Conservation (phyloP, 768 basidiomycete genomes). For the Daedaleopsis nitida region DNA sequence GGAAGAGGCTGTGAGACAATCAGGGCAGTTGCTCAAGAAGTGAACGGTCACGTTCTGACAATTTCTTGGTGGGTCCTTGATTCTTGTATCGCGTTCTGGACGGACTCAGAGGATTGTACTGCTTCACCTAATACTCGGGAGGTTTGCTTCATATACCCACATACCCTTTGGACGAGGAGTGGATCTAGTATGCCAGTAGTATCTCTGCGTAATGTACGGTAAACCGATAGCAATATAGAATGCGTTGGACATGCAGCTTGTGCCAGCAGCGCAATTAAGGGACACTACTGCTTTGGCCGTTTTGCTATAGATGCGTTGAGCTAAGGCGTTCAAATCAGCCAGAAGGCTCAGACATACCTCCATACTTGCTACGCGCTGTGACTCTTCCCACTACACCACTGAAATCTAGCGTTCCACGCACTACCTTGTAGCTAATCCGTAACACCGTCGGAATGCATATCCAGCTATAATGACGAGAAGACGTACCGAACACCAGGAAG, state of each 20-base stretch:
- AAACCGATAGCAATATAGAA: slow-evolving; percentile 8
- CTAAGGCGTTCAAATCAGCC: slow-evolving; percentile 16
- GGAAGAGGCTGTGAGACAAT: slow-evolving; percentile 66
- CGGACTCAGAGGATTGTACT: no score
- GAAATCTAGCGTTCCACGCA: slow-evolving; percentile 91
- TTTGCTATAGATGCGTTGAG: slow-evolving; percentile 57
- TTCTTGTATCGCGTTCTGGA: neutral
- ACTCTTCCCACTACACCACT: slow-evolving; percentile 85
- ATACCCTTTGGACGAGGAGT: neutral
- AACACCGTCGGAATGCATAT: neutral
- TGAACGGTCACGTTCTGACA: neutral
- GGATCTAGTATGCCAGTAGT: neutral
- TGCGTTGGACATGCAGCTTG: neutral
- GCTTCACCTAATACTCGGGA: neutral
- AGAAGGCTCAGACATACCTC: slow-evolving; percentile 52
- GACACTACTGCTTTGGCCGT: slow-evolving; percentile 71
- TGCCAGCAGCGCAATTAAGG: neutral
- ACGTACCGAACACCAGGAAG: slow-evolving; percentile 93
- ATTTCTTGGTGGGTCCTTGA: neutral
- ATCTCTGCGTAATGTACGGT: slow-evolving; percentile 9
- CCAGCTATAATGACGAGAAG: neutral
- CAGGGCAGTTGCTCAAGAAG: slow-evolving; percentile 54
- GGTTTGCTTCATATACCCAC: neutral
- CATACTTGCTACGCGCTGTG: slow-evolving; percentile 88
- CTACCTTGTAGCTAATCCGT: slow-evolving; percentile 81